Percentiles rank a stretch among this genome's conserved stretches.
Evolutionary conservation across 1,139 yeast species (phyloP).

Genomic region (Blastobotrys persicus): DNA sequence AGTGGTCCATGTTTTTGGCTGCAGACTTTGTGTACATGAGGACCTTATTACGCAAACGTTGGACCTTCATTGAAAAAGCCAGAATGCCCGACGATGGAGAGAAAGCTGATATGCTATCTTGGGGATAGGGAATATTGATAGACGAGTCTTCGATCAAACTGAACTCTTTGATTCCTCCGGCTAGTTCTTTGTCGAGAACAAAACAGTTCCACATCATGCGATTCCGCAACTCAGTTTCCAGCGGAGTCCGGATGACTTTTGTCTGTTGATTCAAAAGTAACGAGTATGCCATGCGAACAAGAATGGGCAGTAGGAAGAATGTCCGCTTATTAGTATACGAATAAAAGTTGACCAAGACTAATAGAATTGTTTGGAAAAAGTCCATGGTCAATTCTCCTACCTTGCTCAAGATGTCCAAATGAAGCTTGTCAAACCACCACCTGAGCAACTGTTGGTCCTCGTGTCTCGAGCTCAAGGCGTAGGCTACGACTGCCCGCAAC

Average conservation of each 20-base stretch:
- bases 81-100: slow-evolving; percentile 2
- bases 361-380: slow-evolving; percentile 8
- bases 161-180: slow-evolving; percentile 11
- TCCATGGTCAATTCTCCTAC: slow-evolving; percentile 5
- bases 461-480: not conserved
- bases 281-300: slow-evolving; percentile 7
- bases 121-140: slow-evolving; percentile 3
- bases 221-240: slow-evolving; percentile 7
- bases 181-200: slow-evolving; percentile 4
- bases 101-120: slow-evolving; percentile 1
- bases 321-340: not conserved
- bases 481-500: slow-evolving; percentile 8
- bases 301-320: slow-evolving; percentile 6
- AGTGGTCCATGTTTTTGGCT: slow-evolving; percentile 10
- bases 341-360: slow-evolving; percentile 3
- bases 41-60: slow-evolving; percentile 2
- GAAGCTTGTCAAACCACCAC: slow-evolving; percentile 11
- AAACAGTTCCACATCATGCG: slow-evolving; percentile 12
- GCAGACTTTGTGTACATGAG: slow-evolving; percentile 7
- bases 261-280: slow-evolving; percentile 3
- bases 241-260: slow-evolving; percentile 1
- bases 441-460: slow-evolving; percentile 3
- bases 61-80: slow-evolving; percentile 3
- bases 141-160: slow-evolving; percentile 1
- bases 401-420: slow-evolving; percentile 1